These are phyloP conservation scores for Euphorbia schlechtendalii DNA, from an alignment of 441 rosid species.

Conservation along the genomic window DNA sequence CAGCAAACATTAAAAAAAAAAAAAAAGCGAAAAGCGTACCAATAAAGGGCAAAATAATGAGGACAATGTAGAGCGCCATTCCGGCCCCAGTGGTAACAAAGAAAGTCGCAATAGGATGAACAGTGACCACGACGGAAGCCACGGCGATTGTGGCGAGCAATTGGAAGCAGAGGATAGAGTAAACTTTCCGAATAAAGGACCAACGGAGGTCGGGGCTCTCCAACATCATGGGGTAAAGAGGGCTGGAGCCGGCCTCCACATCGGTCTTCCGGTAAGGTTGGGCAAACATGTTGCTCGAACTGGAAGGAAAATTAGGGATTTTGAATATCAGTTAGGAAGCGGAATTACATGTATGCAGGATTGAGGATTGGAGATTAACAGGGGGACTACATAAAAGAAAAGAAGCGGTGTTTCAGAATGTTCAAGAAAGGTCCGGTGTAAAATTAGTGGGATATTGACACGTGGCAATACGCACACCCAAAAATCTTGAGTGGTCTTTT, in stretches of 20 bases:
- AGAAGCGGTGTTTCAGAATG: slow-evolving; percentile 4
- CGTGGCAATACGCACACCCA: neutral
- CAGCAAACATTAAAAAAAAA: neutral
- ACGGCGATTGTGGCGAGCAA: slow-evolving; percentile 71
- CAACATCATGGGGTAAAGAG: slow-evolving; percentile 78
- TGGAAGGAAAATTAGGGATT: neutral
- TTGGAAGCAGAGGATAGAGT: slow-evolving; percentile 62
- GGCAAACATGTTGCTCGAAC: slow-evolving; percentile 36
- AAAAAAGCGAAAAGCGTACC: slow-evolving; percentile 24
- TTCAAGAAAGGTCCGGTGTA: slow-evolving; percentile 29
- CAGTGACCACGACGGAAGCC: slow-evolving; percentile 59
- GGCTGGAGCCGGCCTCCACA: slow-evolving; percentile 49
- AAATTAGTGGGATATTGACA: neutral
- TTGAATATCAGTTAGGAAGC: neutral
- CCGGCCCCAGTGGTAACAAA: slow-evolving; percentile 59
- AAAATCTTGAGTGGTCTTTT: neutral
- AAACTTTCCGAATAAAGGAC: slow-evolving; percentile 78
- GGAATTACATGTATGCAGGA: neutral
- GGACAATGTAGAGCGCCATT: slow-evolving; percentile 64
- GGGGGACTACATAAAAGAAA: neutral
- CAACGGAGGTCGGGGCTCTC: slow-evolving; percentile 83
- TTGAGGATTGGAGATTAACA: neutral
- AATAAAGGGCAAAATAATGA: slow-evolving; percentile 59
- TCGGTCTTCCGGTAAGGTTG: slow-evolving; percentile 49
- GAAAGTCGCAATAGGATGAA: slow-evolving; percentile 63